These are phyloP conservation scores for Aechmea fasciata DNA, from an alignment of 176 grass and related monocot species.

Conservation along the genomic window DNA sequence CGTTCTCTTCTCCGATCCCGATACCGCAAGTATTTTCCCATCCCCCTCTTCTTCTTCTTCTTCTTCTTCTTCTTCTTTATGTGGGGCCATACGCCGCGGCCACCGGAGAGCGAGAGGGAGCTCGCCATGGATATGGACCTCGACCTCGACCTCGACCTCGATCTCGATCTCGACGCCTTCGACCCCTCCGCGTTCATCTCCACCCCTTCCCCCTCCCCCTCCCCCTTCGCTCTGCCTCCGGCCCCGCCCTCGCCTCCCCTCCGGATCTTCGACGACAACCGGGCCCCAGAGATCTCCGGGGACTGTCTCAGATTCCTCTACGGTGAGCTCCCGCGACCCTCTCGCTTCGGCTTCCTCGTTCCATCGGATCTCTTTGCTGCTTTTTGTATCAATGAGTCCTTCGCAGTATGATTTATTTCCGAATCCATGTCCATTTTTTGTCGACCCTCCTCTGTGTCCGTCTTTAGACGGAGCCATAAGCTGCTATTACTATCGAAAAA, in stretches of 20 bases:
- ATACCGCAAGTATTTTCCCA: too few species aligned
- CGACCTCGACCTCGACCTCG: neutral
- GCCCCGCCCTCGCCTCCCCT: neutral
- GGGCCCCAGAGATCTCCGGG: constrained; percentile 1
- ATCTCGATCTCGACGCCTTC: neutral
- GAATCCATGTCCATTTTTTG: neutral
- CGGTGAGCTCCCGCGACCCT: constrained; percentile 8
- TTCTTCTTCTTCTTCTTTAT: neutral
- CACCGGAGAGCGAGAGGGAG: neutral
- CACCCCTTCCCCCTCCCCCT: neutral
- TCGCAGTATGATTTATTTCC: neutral
- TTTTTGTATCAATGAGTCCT: neutral
- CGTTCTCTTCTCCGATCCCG: too few species aligned
- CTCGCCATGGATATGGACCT: neutral
- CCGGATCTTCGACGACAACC: constrained; percentile 6
- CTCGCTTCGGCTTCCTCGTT: neutral
- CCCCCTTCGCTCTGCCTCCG: neutral
- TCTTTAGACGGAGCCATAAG: neutral
- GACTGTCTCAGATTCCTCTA: neutral
- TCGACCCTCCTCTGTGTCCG: neutral
- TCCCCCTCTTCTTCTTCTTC: neutral
- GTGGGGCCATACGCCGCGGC: neutral
- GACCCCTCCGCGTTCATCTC: neutral
- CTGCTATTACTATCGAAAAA: too few species aligned
- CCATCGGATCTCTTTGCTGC: neutral